Evolutionary conservation across 2,329 filamentous ascomycete species (phyloP).

Genomic region (Geosmithia flava): DNA sequence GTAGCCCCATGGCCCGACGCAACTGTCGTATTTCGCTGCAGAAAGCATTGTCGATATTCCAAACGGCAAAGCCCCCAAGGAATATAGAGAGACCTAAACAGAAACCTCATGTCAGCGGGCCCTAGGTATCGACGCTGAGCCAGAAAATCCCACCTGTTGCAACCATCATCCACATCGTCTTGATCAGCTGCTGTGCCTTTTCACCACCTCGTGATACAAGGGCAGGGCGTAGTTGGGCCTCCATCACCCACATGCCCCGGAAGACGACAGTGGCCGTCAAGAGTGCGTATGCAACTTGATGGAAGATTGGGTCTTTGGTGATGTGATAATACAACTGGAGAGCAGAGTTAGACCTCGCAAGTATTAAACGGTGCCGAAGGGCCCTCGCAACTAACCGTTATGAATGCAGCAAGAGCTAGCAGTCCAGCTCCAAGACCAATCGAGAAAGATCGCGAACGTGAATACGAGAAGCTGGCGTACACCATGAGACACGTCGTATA

Average conservation of each 20-base stretch:
- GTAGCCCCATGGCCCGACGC: conserved; percentile 46
- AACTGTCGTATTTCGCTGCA: conserved; percentile 53
- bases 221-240: conserved; percentile 30
- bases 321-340: conserved; percentile 52
- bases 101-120: neutral
- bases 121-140: neutral
- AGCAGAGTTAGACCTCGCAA: neutral
- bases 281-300: conserved; percentile 66
- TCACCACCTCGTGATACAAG: conserved; percentile 29
- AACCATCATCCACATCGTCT: conserved; percentile 68
- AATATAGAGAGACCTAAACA: conserved; percentile 45
- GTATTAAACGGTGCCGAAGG: neutral
- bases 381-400: conserved; percentile 49
- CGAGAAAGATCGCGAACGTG: conserved; percentile 36
- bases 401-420: conserved; percentile 46
- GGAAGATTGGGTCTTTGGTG: conserved; percentile 70
- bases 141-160: conserved; percentile 25
- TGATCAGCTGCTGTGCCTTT: conserved; percentile 34
- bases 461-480: conserved; percentile 62
- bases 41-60: conserved; percentile 69
- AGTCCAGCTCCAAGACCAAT: conserved; percentile 44
- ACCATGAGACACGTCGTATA: conserved; percentile 45
- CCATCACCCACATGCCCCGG: conserved; percentile 67
- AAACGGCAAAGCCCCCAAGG: conserved; percentile 61
- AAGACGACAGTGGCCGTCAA: conserved; percentile 60